phyloP scores from a whole-genome alignment of 345 rosid species.

The Populus pruinosa region DNA sequence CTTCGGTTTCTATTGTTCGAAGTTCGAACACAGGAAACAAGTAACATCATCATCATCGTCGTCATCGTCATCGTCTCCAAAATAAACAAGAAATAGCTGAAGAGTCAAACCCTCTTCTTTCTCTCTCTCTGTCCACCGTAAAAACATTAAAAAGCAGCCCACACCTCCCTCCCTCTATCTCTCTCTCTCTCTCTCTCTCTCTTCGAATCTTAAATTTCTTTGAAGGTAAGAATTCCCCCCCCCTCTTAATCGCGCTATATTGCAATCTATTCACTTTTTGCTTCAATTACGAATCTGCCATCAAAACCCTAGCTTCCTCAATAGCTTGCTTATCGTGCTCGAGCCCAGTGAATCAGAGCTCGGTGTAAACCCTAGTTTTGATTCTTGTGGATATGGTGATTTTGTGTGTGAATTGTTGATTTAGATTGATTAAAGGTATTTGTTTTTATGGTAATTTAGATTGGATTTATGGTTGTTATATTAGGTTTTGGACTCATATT shows the following conservation, averaged over 20 bases:
- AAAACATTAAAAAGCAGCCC: neutral
- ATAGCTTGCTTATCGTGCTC: slow-evolving; percentile 14
- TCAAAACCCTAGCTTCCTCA: slow-evolving; percentile 48
- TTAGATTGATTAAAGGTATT: slow-evolving; percentile 7
- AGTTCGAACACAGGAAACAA: slow-evolving; percentile 13
- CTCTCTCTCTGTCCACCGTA: neutral
- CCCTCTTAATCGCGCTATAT: neutral
- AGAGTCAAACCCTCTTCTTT: slow-evolving; percentile 25
- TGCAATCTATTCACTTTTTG: neutral
- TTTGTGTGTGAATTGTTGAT: neutral
- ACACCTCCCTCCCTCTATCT: slow-evolving; percentile 7
- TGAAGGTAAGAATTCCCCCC: slow-evolving; percentile 18
- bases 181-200: slow-evolving; percentile 9
- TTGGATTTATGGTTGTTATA: slow-evolving; percentile 8
- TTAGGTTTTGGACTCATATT: slow-evolving; percentile 2
- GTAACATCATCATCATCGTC: slow-evolving; percentile 23
- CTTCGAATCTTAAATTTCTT: slow-evolving; percentile 29
- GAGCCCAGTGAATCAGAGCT: slow-evolving; percentile 5
- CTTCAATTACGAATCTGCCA: slow-evolving; percentile 32
- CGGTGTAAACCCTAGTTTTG: slow-evolving; percentile 47
- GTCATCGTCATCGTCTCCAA: slow-evolving; percentile 28
- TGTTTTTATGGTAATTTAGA: slow-evolving; percentile 8
- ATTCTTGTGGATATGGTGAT: slow-evolving; percentile 17
- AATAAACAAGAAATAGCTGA: slow-evolving; percentile 41
- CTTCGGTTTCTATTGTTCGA: slow-evolving; percentile 1